Conservation (phyloP, 192 early-diverging fungal genomes). For the Backusella morwellensis region DNA sequence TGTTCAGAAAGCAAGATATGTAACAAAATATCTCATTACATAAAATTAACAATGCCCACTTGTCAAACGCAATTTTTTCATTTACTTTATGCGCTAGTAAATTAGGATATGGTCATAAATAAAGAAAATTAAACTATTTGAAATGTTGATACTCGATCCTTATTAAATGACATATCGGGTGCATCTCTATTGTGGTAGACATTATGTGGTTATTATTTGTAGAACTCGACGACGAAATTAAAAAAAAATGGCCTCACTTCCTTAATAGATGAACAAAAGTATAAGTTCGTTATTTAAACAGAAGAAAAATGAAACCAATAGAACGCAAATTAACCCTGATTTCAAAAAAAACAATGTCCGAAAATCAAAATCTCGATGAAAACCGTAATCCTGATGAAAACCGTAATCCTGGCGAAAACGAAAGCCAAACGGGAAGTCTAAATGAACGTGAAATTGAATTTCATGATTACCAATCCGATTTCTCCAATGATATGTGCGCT, state of each 20-base stretch:
- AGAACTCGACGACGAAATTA: background rate
- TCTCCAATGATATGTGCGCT: background rate
- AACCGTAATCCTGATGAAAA: background rate
- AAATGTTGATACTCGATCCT: background rate
- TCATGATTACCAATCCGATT: background rate
- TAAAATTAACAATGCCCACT: background rate
- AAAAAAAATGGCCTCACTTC: background rate
- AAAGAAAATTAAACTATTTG: background rate
- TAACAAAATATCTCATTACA: background rate
- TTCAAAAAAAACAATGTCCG: background rate
- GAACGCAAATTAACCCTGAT: background rate
- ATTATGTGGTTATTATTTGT: background rate
- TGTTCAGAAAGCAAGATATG: too few species aligned
- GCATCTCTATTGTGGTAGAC: background rate
- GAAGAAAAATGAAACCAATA: background rate
- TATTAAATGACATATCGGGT: background rate
- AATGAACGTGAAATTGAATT: background rate
- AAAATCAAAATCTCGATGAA: background rate
- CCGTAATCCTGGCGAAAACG: background rate
- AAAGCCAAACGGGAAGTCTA: background rate
- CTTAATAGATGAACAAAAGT: background rate
- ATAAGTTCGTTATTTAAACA: background rate
- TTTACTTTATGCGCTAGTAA: background rate
- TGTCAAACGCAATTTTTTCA: background rate
- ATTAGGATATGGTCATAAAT: too few species aligned